Percentiles rank a stretch among this genome's conserved stretches.
These are phyloP conservation scores for Selaginella tamariscina DNA, from an alignment of 75 land plant genomes.

Conservation along the genomic window DNA sequence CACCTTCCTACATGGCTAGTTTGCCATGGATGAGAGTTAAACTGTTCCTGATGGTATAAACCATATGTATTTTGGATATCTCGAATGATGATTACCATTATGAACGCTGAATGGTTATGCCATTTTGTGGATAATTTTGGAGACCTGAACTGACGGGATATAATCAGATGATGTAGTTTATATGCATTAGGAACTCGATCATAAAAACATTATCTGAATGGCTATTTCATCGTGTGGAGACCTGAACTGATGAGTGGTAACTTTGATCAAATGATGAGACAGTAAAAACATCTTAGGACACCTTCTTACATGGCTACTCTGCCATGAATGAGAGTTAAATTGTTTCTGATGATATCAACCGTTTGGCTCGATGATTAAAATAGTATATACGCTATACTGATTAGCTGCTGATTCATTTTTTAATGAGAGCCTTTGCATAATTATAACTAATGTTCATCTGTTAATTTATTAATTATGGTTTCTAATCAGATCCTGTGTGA, in stretches of 20 bases:
- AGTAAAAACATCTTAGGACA: neutral
- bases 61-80: no score
- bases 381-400: neutral
- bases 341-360: neutral
- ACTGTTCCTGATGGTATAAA: neutral
- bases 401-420: neutral
- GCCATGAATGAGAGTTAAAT: neutral
- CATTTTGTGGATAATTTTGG: no score
- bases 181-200: no score
- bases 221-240: no score
- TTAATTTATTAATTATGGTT: neutral
- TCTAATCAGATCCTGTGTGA: slow-evolving; percentile 60
- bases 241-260: no score
- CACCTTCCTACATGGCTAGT: slow-evolving; percentile 1
- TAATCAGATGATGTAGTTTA: no score
- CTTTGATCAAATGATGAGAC: neutral
- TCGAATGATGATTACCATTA: no score
- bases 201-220: no score
- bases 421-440: neutral
- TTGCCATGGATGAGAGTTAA: neutral
- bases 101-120: no score
- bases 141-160: no score
- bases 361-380: neutral
- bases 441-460: neutral
- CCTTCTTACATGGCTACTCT: neutral